Evolutionary conservation across 225 moss, liverwort and hornwort genomes (phyloP).

Genomic region (Asterella californica): DNA sequence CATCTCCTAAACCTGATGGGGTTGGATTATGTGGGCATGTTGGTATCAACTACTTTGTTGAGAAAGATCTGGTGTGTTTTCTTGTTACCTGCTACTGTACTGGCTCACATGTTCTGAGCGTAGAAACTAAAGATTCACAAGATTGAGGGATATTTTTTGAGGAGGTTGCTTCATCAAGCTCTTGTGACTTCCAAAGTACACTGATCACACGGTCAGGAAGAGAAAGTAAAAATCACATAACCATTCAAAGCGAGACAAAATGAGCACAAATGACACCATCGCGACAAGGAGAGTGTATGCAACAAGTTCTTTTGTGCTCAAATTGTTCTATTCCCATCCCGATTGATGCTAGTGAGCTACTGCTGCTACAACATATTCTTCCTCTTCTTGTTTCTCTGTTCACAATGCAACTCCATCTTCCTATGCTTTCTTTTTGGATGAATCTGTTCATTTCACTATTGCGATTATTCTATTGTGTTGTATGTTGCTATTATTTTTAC

Average conservation of each 20-base stretch:
- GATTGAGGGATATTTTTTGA: slow-evolving; percentile 80
- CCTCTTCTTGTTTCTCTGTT: slow-evolving; percentile 7
- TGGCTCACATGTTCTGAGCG: too few species aligned
- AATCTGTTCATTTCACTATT: slow-evolving; percentile 8
- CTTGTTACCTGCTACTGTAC: too few species aligned
- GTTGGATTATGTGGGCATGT: too few species aligned
- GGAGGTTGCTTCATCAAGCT: slow-evolving; percentile 82
- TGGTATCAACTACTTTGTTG: too few species aligned
- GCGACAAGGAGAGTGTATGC: slow-evolving; percentile 80
- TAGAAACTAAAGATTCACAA: too few species aligned
- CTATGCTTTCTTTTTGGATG: not conserved
- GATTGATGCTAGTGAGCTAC: not conserved
- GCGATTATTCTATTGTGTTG: slow-evolving; percentile 13
- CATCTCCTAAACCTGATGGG: too few species aligned
- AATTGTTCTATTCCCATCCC: slow-evolving; percentile 45
- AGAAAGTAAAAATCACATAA: slow-evolving; percentile 89
- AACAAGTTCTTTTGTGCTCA: slow-evolving; percentile 39
- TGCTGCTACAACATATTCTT: not conserved
- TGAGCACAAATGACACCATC: slow-evolving; percentile 73
- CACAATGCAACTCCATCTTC: not conserved
- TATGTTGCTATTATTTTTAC: not conserved
- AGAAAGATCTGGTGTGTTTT: too few species aligned
- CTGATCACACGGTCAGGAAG: slow-evolving; percentile 90
- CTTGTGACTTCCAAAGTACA: slow-evolving; percentile 92
- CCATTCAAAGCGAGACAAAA: slow-evolving; percentile 84